Percentiles rank a stretch among this genome's conserved stretches.
Conservation (phyloP, 768 basidiomycete genomes). For the Boletus rex-veris region DNA sequence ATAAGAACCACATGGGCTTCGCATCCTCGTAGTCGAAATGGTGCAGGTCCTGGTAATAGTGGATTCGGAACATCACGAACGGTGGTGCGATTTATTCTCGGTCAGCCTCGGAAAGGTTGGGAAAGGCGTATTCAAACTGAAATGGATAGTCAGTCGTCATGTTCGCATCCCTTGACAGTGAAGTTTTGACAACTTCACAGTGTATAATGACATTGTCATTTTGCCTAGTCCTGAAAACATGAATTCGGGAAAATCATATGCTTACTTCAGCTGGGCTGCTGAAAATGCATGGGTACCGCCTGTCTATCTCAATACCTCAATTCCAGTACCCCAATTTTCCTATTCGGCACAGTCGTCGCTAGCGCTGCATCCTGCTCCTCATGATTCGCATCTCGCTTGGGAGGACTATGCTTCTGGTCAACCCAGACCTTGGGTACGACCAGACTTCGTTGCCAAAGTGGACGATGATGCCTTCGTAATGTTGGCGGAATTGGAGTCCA, state of each 20-base stretch:
- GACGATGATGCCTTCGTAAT: constrained; percentile 97
- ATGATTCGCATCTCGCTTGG: constrained; percentile 65
- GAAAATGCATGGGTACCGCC: constrained; percentile 90
- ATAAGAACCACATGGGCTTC: constrained; percentile 89
- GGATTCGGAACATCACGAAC: constrained; percentile 78
- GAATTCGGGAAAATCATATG: constrained; percentile 91
- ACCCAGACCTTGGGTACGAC: constrained; percentile 69
- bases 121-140: constrained; percentile 79
- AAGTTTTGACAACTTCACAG: constrained; percentile 35
- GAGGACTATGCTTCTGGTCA: constrained; percentile 42
- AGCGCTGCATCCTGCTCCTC: constrained; percentile 62
- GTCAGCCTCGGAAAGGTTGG: constrained; percentile 76
- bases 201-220: constrained; percentile 82
- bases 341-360: constrained; percentile 58
- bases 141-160: constrained; percentile 73
- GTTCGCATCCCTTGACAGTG: not conserved
- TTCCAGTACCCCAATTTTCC: constrained; percentile 49
- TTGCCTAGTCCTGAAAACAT: constrained; percentile 89
- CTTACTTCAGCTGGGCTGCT: constrained; percentile 91
- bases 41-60: constrained; percentile 65
- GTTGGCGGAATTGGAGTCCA: constrained; percentile 90
- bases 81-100: constrained; percentile 85
- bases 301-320: constrained; percentile 49
- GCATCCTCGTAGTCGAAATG: constrained; percentile 73
- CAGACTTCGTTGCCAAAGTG: constrained; percentile 90